A percentile compares a stretch with the other conserved stretches of the same genome.
Evolutionary conservation across 2,329 filamentous ascomycete species (phyloP).

Genomic region (Colletotrichum simmondsii): DNA sequence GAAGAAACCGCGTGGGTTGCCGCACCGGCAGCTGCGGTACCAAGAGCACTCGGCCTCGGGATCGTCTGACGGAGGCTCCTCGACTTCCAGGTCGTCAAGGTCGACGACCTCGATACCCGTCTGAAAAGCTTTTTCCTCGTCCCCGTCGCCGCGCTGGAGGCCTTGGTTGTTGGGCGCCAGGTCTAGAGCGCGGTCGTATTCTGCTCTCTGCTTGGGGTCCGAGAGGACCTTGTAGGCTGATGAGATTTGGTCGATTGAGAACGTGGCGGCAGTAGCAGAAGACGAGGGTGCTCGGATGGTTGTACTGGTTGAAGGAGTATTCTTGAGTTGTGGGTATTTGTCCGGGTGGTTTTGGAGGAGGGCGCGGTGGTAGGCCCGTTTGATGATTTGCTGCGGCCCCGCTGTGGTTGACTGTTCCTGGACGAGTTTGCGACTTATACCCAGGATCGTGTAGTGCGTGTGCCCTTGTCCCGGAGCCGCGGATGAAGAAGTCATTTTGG

Average conservation of each 20-base stretch:
- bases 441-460: constrained; percentile 71
- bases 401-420: constrained; percentile 44
- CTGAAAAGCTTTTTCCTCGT: constrained; percentile 50
- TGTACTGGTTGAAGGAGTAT: constrained; percentile 20
- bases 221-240: constrained; percentile 68
- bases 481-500: constrained; percentile 30
- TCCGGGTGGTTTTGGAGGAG: constrained; percentile 75
- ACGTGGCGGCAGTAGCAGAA: constrained; percentile 38
- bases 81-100: constrained; percentile 70
- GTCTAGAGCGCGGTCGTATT: constrained; percentile 65
- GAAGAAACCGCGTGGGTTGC: constrained; percentile 69
- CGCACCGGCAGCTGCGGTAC: constrained; percentile 71
- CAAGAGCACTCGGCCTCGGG: constrained; percentile 51
- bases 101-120: constrained; percentile 73
- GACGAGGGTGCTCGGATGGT: neutral
- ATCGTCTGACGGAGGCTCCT: constrained; percentile 49
- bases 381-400: constrained; percentile 60
- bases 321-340: constrained; percentile 50
- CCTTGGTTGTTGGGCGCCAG: constrained; percentile 42
- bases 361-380: constrained; percentile 72
- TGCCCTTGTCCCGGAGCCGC: constrained; percentile 37
- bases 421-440: constrained; percentile 61
- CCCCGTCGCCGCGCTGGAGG: constrained; percentile 32
- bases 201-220: constrained; percentile 55
- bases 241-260: constrained; percentile 73